Base-by-base conservation (phyloP, 1,139 yeast species). In the Eremothecium gossypii region DNA sequence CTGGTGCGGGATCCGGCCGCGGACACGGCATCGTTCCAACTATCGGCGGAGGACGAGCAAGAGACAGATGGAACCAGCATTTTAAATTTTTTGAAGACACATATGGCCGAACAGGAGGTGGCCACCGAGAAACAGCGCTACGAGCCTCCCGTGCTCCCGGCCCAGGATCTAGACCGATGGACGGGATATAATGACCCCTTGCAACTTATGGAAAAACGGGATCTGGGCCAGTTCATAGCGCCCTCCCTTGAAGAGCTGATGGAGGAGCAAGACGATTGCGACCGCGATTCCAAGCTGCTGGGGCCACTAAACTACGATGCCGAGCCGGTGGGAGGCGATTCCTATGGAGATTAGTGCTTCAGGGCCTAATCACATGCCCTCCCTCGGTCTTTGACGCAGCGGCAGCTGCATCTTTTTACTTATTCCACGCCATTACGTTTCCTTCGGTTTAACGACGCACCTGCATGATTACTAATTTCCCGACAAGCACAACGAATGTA, bases 181-280 rank as follows among this genome's bases (percentile, higher is more conserved):
- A 20, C 8, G 13, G n/a, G n/a, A 3, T n/a, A 11, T n/a, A 20
- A n/a, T 6, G 13, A 10, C 20, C 35, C 35, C 12, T 5, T 29
- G 13, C 11, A n/a, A 6, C 11, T 29, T n/a, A 12, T n/a, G 13
- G 31, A 29, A 5, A n/a, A n/a, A 5, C 12, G 35, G 35, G 20
- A 23, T 9, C n/a, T 11, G n/a, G 37, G 14, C n/a, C 20, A 35
- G 34, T 56, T 55, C 39, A 45, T 58, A 33, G 57, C 64, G 6
- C 63, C 63, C 13, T 49, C 61, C 8, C 44, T 59, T 27, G 64
- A 57, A 41, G 64, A 58, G 35, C 42, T 59, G 36, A 56, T 59
- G 54, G 62, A 57, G 27, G 63, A 58, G 31, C 60, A 56, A 43
- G 60, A 54, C 28, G 44, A 41, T n/a, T 28, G 39, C 7, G 44